Conservation (phyloP, 2,329 filamentous ascomycete genomes). For the Hypoxylon sp. region DNA sequence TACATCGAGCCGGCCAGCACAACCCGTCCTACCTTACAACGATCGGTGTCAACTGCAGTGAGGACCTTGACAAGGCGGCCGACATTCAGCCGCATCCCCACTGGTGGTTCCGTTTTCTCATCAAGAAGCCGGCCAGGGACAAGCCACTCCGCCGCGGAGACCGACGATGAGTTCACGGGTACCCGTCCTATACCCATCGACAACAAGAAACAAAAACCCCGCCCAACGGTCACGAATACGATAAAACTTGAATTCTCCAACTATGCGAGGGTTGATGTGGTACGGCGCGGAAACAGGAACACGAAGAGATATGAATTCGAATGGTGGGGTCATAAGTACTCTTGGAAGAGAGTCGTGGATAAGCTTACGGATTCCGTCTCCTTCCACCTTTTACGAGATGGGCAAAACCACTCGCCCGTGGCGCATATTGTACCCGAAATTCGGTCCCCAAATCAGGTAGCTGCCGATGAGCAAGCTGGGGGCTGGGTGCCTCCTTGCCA, state of each 20-base stretch:
- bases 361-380: conserved; percentile 78
- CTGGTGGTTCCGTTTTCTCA: conserved; percentile 53
- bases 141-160: conserved; percentile 53
- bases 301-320: conserved; percentile 89
- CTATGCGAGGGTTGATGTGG: conserved; percentile 91
- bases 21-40: conserved; percentile 60
- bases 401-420: conserved; percentile 72
- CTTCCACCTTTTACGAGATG: conserved; percentile 83
- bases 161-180: conserved; percentile 54
- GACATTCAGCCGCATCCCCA: conserved; percentile 56
- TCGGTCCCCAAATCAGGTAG: conserved; percentile 77
- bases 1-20: conserved; percentile 67
- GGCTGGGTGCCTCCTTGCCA: conserved; percentile 93
- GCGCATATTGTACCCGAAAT: conserved; percentile 89
- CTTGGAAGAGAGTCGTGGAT: conserved; percentile 83
- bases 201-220: conserved; percentile 53
- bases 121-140: conserved; percentile 56
- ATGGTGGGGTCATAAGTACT: conserved; percentile 90
- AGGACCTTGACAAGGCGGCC: conserved; percentile 61
- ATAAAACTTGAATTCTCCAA: conserved; percentile 97
- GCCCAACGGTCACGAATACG: conserved; percentile 75
- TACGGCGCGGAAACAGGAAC: conserved; percentile 74
- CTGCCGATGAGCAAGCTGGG: conserved; percentile 81
- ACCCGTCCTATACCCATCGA: conserved; percentile 53
- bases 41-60: conserved; percentile 65